These are phyloP conservation scores for Andalucia godoyi DNA, from an alignment of 78 protist genomes.

Conservation along the genomic window DNA sequence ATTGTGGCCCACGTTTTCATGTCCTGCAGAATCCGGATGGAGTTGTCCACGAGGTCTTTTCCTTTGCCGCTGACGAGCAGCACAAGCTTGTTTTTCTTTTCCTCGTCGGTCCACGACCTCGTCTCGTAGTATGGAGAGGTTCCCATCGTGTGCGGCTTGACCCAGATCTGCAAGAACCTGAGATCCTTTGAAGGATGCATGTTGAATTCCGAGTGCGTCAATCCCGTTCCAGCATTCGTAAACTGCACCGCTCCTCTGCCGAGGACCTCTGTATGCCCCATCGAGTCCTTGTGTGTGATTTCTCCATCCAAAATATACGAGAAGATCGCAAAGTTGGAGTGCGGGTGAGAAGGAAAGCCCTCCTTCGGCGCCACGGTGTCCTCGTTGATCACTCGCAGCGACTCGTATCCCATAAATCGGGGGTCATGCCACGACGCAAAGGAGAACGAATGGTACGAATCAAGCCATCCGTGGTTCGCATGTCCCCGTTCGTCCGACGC, in stretches of 20 bases:
- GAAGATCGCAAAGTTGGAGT: conserved; percentile 43
- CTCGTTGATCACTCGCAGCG: conserved; percentile 52
- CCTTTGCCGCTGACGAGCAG: too few relatives aligned
- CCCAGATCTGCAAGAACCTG: conserved; percentile 59
- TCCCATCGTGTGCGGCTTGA: conserved; percentile 8
- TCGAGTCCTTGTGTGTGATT: conserved; percentile 49
- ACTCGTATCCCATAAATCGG: too few relatives aligned
- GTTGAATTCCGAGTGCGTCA: conserved; percentile 42
- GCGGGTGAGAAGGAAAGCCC: conserved; percentile 51
- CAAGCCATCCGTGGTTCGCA: too few relatives aligned
- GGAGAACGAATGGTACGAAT: too few relatives aligned
- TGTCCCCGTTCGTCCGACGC: too few relatives aligned
- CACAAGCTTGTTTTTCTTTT: too few relatives aligned
- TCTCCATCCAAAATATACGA: conserved; percentile 42
- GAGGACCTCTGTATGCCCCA: conserved; percentile 32
- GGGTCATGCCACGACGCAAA: too few relatives aligned
- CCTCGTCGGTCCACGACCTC: too few relatives aligned
- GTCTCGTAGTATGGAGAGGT: conserved; percentile 28
- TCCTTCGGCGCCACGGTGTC: conserved; percentile 33
- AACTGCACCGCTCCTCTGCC: conserved; percentile 46
- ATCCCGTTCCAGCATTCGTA: conserved; percentile 61
- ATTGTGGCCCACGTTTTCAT: too few relatives aligned
- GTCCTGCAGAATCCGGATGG: too few relatives aligned
- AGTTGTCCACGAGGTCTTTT: too few relatives aligned
- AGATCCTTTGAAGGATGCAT: background rate